phyloP scores from a whole-genome alignment of 176 grass and related monocot species.

The Tillandsia leiboldiana region DNA sequence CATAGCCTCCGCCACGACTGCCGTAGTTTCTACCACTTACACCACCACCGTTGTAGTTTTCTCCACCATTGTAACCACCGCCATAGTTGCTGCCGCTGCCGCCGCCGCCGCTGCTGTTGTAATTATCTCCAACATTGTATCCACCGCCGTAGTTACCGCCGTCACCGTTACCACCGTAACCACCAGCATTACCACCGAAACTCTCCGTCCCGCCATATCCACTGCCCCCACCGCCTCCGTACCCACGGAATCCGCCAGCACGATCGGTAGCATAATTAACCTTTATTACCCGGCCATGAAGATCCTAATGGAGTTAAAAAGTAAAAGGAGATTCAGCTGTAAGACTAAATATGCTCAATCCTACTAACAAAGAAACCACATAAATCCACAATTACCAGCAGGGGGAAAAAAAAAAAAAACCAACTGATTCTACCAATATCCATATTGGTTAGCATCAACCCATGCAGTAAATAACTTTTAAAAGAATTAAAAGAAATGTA shows the following conservation, averaged over 20 bases:
- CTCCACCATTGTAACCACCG: not conserved
- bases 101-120: not conserved
- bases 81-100: conserved; percentile 13
- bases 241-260: conserved; percentile 8
- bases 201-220: conserved; percentile 4
- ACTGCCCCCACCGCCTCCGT: conserved; percentile 15
- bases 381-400: not conserved
- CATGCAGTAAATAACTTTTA: too few relatives aligned
- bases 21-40: not conserved
- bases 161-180: not conserved
- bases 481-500: too few relatives aligned
- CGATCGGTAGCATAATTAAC: conserved; percentile 60
- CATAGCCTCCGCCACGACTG: not conserved
- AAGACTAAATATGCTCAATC: not conserved
- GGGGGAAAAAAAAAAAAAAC: too few relatives aligned
- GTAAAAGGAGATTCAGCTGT: not conserved
- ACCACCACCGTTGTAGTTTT: not conserved
- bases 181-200: not conserved
- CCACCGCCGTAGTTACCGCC: not conserved
- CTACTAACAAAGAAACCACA: not conserved
- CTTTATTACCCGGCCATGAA: conserved; percentile 45
- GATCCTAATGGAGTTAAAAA: conserved; percentile 32
- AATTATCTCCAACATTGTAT: not conserved
- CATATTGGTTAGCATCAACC: too few relatives aligned
- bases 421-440: too few relatives aligned